Evolutionary conservation across 495 filamentous ascomycete species (phyloP).

Genomic region (Neurospora tetrasperma): DNA sequence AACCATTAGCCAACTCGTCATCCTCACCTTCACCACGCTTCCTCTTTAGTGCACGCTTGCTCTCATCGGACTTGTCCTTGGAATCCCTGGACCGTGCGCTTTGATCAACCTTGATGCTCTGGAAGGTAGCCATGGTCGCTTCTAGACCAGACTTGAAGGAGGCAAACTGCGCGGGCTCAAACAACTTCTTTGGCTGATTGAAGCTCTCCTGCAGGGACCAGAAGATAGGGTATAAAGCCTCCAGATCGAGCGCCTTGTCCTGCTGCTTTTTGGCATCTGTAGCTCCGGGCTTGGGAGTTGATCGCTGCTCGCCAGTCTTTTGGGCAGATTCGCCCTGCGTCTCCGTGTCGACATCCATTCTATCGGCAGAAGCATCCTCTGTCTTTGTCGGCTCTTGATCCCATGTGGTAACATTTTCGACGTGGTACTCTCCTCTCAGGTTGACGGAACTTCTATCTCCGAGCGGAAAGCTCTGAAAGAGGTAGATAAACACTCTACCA

Average conservation of each 20-base stretch:
- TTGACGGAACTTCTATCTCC: slow-evolving; percentile 97
- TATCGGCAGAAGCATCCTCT: slow-evolving; percentile 47
- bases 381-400: slow-evolving; percentile 43
- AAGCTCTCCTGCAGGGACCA: slow-evolving; percentile 89
- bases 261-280: slow-evolving; percentile 21
- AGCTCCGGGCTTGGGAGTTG: slow-evolving; percentile 37
- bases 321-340: slow-evolving; percentile 21
- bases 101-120: slow-evolving; percentile 62
- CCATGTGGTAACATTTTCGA: slow-evolving; percentile 86
- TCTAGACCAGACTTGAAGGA: slow-evolving; percentile 72
- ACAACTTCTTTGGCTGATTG: slow-evolving; percentile 76
- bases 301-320: slow-evolving; percentile 27
- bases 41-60: slow-evolving; percentile 55
- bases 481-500: slow-evolving; percentile 91
- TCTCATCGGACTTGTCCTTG: slow-evolving; percentile 47
- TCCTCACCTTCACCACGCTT: slow-evolving; percentile 52
- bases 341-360: slow-evolving; percentile 46
- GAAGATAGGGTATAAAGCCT: slow-evolving; percentile 81
- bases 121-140: slow-evolving; percentile 69
- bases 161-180: slow-evolving; percentile 56
- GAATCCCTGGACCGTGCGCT: slow-evolving; percentile 19
- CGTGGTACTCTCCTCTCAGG: slow-evolving; percentile 88
- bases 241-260: slow-evolving; percentile 43
- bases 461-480: slow-evolving; percentile 93
- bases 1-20: slow-evolving; percentile 57